Conservation (phyloP, 108 stramenopile genomes). For the Cylindrotheca closterium region DNA sequence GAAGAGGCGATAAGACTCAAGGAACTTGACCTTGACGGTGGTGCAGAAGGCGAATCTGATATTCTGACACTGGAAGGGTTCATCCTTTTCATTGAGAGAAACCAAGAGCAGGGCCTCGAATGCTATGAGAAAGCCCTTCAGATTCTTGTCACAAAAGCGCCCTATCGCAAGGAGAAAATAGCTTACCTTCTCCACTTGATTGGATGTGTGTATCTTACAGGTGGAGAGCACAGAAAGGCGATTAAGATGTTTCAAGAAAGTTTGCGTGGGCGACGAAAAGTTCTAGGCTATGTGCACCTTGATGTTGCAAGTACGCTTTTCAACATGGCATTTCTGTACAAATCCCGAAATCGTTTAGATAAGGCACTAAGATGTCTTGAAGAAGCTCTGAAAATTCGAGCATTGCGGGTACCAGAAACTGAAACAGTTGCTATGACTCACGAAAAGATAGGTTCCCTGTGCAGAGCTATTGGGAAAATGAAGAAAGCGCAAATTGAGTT, state of each 20-base stretch:
- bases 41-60: slow-evolving; percentile 49
- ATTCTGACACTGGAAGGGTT: slow-evolving; percentile 55
- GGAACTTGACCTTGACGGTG: slow-evolving; percentile 50
- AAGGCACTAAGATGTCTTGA: slow-evolving; percentile 64
- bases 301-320: slow-evolving; percentile 81
- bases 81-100: slow-evolving; percentile 49
- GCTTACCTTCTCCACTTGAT: slow-evolving; percentile 62
- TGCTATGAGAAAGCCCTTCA: slow-evolving; percentile 63
- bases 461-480: slow-evolving; percentile 46
- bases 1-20: slow-evolving; percentile 60
- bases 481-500: slow-evolving; percentile 70
- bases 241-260: slow-evolving; percentile 68
- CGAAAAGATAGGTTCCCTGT: slow-evolving; percentile 67
- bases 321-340: slow-evolving; percentile 69
- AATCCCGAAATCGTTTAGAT: slow-evolving; percentile 51
- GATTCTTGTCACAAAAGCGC: slow-evolving; percentile 52
- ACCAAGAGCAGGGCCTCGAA: slow-evolving; percentile 48
- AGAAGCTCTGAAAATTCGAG: slow-evolving; percentile 73
- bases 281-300: slow-evolving; percentile 70
- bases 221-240: slow-evolving; percentile 57
- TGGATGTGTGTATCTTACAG: slow-evolving; percentile 62
- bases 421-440: slow-evolving; percentile 66
- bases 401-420: slow-evolving; percentile 60
- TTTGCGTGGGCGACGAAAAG: slow-evolving; percentile 60
- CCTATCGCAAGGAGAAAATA: slow-evolving; percentile 58